Base-by-base conservation (phyloP, 495 filamentous ascomycete genomes). In the Aspergillus avenaceus region DNA sequence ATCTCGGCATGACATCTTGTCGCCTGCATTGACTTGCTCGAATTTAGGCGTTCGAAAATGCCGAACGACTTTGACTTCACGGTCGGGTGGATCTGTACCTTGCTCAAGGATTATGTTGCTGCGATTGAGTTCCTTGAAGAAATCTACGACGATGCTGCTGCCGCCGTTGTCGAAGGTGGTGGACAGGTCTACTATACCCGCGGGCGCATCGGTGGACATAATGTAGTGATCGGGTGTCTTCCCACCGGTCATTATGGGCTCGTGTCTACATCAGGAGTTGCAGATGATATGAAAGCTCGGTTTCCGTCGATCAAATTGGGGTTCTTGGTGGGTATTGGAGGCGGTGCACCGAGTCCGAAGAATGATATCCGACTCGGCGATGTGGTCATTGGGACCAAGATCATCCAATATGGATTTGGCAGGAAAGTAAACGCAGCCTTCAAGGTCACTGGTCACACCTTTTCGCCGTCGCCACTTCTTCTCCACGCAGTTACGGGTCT, bases 301-400 rank as follows among this genome's bases (percentile, higher is more conserved):
- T 43, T 43, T 27, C 21, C 40, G 1, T 25, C 12, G 5, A 51
- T 79, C n/a, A 47, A 65, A 6, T 50, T 71, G 31, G 49, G 59
- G 13, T 51, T 79, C 21, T 69, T 77, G 60, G 74, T 79, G 8
- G 73, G 73, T 22, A 69, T 75, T 34, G 71, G 63, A 1, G 69
- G 71, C 16, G 72, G 72, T 2, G 64, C 61, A 7, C 71, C 73
- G 11, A 67, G 40, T 23, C 1, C 16, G 21, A 53, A 56, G 41
- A 40, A 57, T 31, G 69, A 76, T 49, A 60, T 77, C 8, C 64
- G 67, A 11, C 66, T 75, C 6, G 72, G 72, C 13, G 72, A 73
- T 42, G 55, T 73, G 19, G 66, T 73, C 2, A 60, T 76, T 24
- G 61, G 70, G 34, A 43, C 40, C 7, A 13, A 18, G 25, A 23